Evolutionary conservation across 192 early-diverging fungal species (phyloP), one percentile per base, ranked within the genome.

Genomic region (Funneliformis mosseae): DNA sequence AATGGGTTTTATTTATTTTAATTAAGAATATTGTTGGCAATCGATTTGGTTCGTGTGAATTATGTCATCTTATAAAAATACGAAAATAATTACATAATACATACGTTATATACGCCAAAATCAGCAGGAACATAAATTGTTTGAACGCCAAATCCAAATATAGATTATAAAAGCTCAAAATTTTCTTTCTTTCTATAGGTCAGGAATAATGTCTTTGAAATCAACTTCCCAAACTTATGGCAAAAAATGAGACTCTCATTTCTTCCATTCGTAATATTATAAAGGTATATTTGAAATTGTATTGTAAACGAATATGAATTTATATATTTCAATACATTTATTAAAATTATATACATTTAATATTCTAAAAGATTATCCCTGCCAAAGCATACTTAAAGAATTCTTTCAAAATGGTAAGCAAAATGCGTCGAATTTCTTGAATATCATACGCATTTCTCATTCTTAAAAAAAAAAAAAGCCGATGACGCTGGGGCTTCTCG

Each of bases 331-430:
- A 33, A 61, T 61, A 33, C 16, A 46, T 45, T 46, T 72, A 72
- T 25, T 18, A 46, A 46, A 38, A 18, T 9, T 8, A 72, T 33
- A 45, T 42, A 1, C 7, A 10, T 46, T 0, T 12, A 1, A 9
- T 38, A 45, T 72, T 33, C 61, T 76, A 25, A 62, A 76, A 59
- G 81, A 81, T 70, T 81, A 81, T 27, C 42, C 67, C 14, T 41
- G 28, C 5, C 25, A 59, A 3, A 67, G 68, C 7, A 67, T 81
- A 18, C 71, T 81, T 21, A 61, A 72, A 6, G 81, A 81, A 61
- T 81, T 71, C 25, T 75, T 81, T 68, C 81, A 81, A 60, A 81
- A 81, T 60, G 81, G 70, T 45, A 6, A 72, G 33, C 18, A 46
- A n/a, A 9, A 21, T 23, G 0, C 23, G 23, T 43, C 18, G 12